A percentile compares a stretch with the other conserved stretches of the same genome.
phyloP scores from a whole-genome alignment of 148 eudicot species.

The Chenopodium album region DNA sequence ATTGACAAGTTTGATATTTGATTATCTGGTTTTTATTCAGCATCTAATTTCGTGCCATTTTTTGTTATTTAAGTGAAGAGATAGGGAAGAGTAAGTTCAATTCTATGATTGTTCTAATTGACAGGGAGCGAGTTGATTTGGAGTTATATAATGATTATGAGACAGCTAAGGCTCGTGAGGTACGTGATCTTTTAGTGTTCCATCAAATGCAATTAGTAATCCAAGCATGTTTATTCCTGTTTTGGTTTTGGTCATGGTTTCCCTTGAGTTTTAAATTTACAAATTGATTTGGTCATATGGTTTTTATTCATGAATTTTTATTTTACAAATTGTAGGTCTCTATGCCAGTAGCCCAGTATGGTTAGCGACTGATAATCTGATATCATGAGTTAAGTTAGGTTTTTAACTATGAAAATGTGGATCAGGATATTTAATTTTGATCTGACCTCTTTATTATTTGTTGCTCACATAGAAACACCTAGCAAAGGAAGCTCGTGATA shows the following conservation, averaged over 20 bases:
- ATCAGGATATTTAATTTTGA: neutral
- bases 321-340: neutral
- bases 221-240: neutral
- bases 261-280: neutral
- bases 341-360: neutral
- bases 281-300: neutral
- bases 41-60: constrained; percentile 10
- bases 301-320: too few species aligned
- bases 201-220: neutral
- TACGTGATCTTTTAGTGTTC: constrained; percentile 24
- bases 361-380: neutral
- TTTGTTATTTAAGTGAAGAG: constrained; percentile 7
- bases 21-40: neutral
- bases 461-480: constrained; percentile 59
- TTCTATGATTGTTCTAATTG: too few species aligned
- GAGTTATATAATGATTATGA: too few species aligned
- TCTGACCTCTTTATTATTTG: neutral
- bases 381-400: neutral
- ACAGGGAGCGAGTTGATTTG: too few species aligned
- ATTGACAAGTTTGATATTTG: constrained; percentile 1
- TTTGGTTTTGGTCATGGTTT: neutral
- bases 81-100: too few species aligned
- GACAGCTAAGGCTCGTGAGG: too few species aligned
- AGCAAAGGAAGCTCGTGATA: constrained; percentile 85
- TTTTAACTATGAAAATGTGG: neutral